Conservation (phyloP, 345 rosid species). For the Zanthoxylum bungeanum region DNA sequence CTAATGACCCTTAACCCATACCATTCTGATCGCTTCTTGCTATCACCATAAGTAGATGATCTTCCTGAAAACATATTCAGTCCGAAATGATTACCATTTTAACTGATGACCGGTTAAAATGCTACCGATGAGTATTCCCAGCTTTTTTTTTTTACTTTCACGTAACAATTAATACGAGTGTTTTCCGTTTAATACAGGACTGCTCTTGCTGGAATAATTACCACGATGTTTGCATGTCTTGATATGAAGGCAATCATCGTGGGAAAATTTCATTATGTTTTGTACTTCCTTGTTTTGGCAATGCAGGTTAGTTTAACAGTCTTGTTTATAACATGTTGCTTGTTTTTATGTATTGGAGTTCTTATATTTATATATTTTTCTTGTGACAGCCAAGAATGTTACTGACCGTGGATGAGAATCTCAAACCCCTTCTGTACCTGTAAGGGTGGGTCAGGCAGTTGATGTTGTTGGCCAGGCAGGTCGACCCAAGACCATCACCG, state of each 20-base stretch:
- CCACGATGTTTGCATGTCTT: conserved; percentile 81
- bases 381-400: conserved; percentile 85
- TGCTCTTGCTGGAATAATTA: conserved; percentile 87
- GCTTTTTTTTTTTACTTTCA: not conserved
- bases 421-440: conserved; percentile 85
- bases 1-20: conserved; percentile 85
- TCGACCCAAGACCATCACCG: conserved; percentile 90
- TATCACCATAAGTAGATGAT: conserved; percentile 66
- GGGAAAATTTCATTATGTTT: conserved; percentile 79
- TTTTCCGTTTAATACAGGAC: conserved; percentile 39
- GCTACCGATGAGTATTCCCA: not conserved
- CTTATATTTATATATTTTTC: not conserved
- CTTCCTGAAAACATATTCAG: not conserved
- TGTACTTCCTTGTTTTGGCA: conserved; percentile 87
- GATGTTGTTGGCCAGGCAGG: conserved; percentile 99
- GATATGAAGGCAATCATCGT: conserved; percentile 79
- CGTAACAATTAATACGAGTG: not conserved
- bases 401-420: conserved; percentile 77
- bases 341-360: not conserved
- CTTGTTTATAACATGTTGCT: not conserved
- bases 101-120: not conserved
- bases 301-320: conserved; percentile 66
- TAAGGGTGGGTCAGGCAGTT: conserved; percentile 92
- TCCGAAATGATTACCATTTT: not conserved
- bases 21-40: conserved; percentile 86